A percentile compares a stretch with the other conserved stretches of the same genome.
phyloP scores from a whole-genome alignment of 2,329 filamentous ascomycete genomes.

The Trichoderma polysporum region DNA sequence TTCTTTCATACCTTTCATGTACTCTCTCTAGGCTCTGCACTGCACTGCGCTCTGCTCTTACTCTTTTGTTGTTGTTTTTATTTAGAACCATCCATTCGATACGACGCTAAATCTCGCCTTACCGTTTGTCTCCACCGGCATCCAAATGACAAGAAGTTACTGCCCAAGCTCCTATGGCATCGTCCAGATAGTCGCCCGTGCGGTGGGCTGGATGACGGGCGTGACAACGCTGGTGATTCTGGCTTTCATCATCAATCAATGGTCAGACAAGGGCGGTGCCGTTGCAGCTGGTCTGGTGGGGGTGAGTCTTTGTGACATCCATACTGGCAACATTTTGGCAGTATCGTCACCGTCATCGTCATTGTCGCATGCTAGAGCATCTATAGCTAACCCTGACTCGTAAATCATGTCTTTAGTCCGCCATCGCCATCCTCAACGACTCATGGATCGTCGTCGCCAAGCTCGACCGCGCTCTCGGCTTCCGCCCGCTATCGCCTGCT shows the following conservation, averaged over 20 bases:
- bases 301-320: conserved; percentile 28
- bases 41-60: background rate
- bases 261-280: conserved; percentile 32
- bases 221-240: conserved; percentile 35
- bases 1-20: background rate
- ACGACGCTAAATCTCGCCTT: background rate
- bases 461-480: conserved; percentile 29
- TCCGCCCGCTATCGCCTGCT: conserved; percentile 30
- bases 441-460: conserved; percentile 39
- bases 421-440: conserved; percentile 38
- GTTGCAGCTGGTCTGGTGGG: conserved; percentile 35
- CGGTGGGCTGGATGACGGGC: conserved; percentile 35
- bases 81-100: background rate
- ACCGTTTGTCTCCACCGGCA: background rate
- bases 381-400: background rate
- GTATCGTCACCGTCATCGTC: background rate
- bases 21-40: background rate
- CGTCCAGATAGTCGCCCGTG: conserved; percentile 29
- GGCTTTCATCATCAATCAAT: conserved; percentile 35
- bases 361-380: background rate
- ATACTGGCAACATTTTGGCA: no score
- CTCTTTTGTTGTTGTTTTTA: background rate
- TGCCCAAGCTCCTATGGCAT: conserved; percentile 15
- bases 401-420: conserved; percentile 24
- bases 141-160: conserved; percentile 16